Percentiles rank a stretch among this genome's conserved stretches.
Conservation (phyloP, 805 yeast genomes). For the Schwanniomyces occidentalis region DNA sequence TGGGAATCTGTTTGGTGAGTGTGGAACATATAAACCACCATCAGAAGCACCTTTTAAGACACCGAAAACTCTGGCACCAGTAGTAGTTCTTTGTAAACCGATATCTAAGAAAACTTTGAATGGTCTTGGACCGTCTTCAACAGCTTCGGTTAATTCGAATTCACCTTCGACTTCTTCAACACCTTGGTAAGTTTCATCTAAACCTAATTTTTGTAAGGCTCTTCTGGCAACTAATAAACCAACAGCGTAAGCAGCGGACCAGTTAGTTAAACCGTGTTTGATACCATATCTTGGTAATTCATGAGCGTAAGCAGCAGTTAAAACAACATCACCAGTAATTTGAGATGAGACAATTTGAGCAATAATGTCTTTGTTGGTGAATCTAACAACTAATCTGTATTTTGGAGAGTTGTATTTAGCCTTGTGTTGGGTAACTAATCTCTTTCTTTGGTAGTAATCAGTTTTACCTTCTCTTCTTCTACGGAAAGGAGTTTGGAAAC, state of each 20-base stretch:
- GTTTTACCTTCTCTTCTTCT: conserved; percentile 99
- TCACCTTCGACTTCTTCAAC: conserved; percentile 99
- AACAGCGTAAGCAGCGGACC: conserved; percentile 99
- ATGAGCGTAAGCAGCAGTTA: conserved; percentile 98
- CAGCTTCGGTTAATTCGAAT: conserved; percentile 97
- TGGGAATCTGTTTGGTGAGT: conserved; percentile 99
- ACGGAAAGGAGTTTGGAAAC: conserved; percentile 99
- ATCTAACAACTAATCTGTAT: conserved; percentile 99
- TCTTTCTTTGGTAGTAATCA: conserved; percentile 99
- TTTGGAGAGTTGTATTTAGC: conserved; percentile 99
- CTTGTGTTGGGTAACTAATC: conserved; percentile 99
- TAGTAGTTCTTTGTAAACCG: conserved; percentile 99
- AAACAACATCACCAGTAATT: conserved; percentile 94
- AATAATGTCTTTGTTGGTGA: conserved; percentile 99
- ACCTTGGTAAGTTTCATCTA: conserved; percentile 97
- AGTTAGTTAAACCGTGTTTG: conserved; percentile 98
- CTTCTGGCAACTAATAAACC: conserved; percentile 99
- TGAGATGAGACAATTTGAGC: conserved; percentile 96
- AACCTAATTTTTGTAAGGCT: conserved; percentile 94
- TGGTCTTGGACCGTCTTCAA: conserved; percentile 99
- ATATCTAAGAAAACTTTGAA: conserved; percentile 99
- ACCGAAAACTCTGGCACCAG: conserved; percentile 99
- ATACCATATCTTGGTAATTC: conserved; percentile 98
- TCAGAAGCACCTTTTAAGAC: conserved; percentile 99
- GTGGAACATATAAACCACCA: conserved; percentile 99